These are phyloP conservation scores for Hyparrhenia diplandra DNA, from an alignment of 176 grass and related monocot genomes.

Conservation along the genomic window DNA sequence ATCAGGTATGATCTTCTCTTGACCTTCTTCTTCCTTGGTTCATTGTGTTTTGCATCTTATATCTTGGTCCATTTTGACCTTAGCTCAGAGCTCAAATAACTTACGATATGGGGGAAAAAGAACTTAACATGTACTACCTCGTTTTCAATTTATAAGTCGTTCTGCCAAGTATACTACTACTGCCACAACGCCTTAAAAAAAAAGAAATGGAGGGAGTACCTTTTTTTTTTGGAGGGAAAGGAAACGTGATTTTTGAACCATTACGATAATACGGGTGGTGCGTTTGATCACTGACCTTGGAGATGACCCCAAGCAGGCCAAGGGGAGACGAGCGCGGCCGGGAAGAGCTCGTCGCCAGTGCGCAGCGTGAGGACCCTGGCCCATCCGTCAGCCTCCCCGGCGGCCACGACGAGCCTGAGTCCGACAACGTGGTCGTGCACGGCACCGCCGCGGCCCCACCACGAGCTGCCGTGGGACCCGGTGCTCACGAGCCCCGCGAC, in stretches of 20 bases:
- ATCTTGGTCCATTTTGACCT: neutral
- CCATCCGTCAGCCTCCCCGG: slow-evolving; percentile 25
- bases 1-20: no score
- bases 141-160: no score
- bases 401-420: slow-evolving; percentile 54
- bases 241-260: neutral
- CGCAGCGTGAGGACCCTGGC: slow-evolving; percentile 41
- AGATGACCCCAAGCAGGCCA: slow-evolving; percentile 65
- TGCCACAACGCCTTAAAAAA: no score
- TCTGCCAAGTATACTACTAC: no score
- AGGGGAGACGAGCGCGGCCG: slow-evolving; percentile 69
- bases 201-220: neutral
- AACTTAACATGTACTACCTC: no score
- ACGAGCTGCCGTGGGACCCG: slow-evolving; percentile 84
- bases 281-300: slow-evolving; percentile 42
- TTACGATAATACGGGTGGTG: neutral
- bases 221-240: neutral
- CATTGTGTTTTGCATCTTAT: neutral
- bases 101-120: no score
- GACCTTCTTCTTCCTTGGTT: neutral
- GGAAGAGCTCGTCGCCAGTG: slow-evolving; percentile 52
- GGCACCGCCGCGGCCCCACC: slow-evolving; percentile 70
- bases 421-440: slow-evolving; percentile 67
- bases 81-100: neutral
- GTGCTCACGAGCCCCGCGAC: slow-evolving; percentile 64